These are phyloP conservation scores for Beauveria sp. DNA, from an alignment of 2,329 filamentous ascomycete species.

Conservation along the genomic window DNA sequence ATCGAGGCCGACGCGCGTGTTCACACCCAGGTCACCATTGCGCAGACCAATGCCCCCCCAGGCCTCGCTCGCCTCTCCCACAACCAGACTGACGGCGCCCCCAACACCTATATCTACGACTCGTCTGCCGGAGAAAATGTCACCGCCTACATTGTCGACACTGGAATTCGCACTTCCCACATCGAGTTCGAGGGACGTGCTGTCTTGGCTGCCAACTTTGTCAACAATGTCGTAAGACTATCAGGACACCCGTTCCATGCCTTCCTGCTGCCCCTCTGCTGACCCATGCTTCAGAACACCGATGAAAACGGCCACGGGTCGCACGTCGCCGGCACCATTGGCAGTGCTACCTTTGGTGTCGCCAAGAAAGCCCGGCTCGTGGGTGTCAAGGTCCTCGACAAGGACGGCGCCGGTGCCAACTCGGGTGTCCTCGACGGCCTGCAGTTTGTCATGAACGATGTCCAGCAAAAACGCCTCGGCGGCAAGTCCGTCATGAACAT, in stretches of 20 bases:
- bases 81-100: slow-evolving; percentile 20
- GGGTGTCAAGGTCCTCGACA: slow-evolving; percentile 46
- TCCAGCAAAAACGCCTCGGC: slow-evolving; percentile 27
- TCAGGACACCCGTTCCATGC: background rate
- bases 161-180: slow-evolving; percentile 46
- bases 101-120: slow-evolving; percentile 35
- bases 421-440: slow-evolving; percentile 49
- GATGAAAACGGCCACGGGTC: slow-evolving; percentile 50
- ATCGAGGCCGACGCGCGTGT: slow-evolving; percentile 47
- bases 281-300: slow-evolving; percentile 23
- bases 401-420: slow-evolving; percentile 28
- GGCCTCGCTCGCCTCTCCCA: slow-evolving; percentile 49
- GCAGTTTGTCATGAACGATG: slow-evolving; percentile 45
- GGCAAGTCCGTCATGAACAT: slow-evolving; percentile 57
- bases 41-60: slow-evolving; percentile 41
- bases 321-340: slow-evolving; percentile 50
- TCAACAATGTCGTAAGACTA: slow-evolving; percentile 31
- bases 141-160: slow-evolving; percentile 52
- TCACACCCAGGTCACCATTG: slow-evolving; percentile 33
- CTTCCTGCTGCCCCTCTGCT: background rate
- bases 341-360: slow-evolving; percentile 47
- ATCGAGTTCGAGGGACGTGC: slow-evolving; percentile 41
- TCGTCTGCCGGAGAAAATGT: slow-evolving; percentile 34
- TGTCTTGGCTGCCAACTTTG: slow-evolving; percentile 37
- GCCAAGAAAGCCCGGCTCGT: slow-evolving; percentile 43